phyloP scores from a whole-genome alignment of 352 stramenopile species.

The Phytophthora pini region DNA sequence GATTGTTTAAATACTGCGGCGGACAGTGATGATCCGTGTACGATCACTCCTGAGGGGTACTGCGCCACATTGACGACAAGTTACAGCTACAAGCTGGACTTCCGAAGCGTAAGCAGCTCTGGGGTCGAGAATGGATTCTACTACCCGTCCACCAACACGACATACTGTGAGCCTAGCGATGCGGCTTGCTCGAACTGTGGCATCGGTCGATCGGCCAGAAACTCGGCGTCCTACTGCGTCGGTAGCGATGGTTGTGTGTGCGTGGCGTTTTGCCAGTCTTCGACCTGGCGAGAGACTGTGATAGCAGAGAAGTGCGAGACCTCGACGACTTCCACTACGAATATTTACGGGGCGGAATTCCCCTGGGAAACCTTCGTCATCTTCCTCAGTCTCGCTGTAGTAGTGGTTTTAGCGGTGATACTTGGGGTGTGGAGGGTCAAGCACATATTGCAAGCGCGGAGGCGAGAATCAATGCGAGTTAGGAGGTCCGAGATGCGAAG shows the following conservation, averaged over 20 bases:
- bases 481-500: constrained; percentile 7
- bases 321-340: not conserved
- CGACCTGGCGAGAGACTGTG: constrained; percentile 26
- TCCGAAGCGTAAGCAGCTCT: constrained; percentile 25
- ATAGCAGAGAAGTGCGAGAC: constrained; percentile 19
- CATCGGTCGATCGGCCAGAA: constrained; percentile 6
- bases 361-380: constrained; percentile 30
- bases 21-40: constrained; percentile 36
- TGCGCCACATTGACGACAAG: constrained; percentile 36
- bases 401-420: constrained; percentile 16
- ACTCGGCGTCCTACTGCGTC: constrained; percentile 38
- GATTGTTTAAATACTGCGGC: constrained; percentile 45
- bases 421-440: constrained; percentile 27
- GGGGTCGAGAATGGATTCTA: constrained; percentile 32
- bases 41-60: constrained; percentile 42
- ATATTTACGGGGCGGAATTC: constrained; percentile 15
- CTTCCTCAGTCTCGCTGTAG: constrained; percentile 20
- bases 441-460: constrained; percentile 12
- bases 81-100: constrained; percentile 37
- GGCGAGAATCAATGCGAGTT: constrained; percentile 8
- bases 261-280: constrained; percentile 46
- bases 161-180: constrained; percentile 51
- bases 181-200: constrained; percentile 31
- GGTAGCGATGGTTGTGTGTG: constrained; percentile 45
- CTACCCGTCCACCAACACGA: constrained; percentile 58